Percentiles rank a stretch among this genome's conserved stretches.
These are phyloP conservation scores for Crotalaria pallida DNA, from an alignment of 306 rosid species.

Conservation along the genomic window DNA sequence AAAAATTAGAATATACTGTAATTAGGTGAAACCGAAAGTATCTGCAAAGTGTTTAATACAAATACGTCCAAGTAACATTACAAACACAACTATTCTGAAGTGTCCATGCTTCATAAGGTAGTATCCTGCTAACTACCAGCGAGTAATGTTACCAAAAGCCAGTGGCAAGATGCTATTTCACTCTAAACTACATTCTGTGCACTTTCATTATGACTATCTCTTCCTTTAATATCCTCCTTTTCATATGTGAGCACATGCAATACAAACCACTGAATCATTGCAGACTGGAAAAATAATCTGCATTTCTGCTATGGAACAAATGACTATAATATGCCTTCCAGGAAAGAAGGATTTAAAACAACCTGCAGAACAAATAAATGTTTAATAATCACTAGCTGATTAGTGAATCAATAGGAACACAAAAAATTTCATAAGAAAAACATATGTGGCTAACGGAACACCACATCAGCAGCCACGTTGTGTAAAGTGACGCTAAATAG, in stretches of 20 bases:
- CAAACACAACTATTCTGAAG: too few species aligned
- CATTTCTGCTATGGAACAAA: conserved; percentile 8
- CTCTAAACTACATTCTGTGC: conserved; percentile 20
- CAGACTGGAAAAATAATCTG: conserved; percentile 14
- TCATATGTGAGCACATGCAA: conserved; percentile 15
- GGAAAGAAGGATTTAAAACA: background rate
- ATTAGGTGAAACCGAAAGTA: too few species aligned
- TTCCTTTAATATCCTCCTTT: conserved; percentile 25
- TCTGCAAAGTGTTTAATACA: too few species aligned
- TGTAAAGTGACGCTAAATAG: too few species aligned
- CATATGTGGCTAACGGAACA: too few species aligned
- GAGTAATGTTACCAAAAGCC: conserved; percentile 19
- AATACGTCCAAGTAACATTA: too few species aligned
- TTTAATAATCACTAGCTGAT: background rate
- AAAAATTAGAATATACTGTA: too few species aligned
- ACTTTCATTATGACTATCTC: conserved; percentile 6
- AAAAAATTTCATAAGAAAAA: too few species aligned
- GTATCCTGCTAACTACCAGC: conserved; percentile 8
- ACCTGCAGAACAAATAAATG: conserved; percentile 13
- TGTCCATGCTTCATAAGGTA: conserved; percentile 6
- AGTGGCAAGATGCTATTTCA: conserved; percentile 5
- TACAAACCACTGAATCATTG: conserved; percentile 16
- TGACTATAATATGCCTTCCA: conserved; percentile 6
- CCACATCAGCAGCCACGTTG: too few species aligned
- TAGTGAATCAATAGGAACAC: background rate